phyloP scores from a whole-genome alignment of 139 green algal genomes.

The Coelastrella sp. region DNA sequence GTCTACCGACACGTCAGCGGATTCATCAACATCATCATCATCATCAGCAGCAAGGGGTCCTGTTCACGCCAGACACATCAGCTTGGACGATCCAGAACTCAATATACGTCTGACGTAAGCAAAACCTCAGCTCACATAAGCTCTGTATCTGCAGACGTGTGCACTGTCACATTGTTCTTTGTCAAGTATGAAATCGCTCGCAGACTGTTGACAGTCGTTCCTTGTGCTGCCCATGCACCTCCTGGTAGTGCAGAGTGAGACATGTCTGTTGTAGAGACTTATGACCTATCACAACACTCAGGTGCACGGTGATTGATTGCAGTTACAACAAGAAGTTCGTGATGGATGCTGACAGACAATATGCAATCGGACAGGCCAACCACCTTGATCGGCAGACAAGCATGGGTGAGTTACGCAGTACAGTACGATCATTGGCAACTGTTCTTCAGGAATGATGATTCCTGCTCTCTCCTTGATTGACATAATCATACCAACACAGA shows the following conservation, averaged over 20 bases:
- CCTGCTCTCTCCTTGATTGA: too few relatives aligned
- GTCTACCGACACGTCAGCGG: neutral
- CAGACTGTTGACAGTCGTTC: too few relatives aligned
- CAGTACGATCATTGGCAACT: too few relatives aligned
- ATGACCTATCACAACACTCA: too few relatives aligned
- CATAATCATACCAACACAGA: too few relatives aligned
- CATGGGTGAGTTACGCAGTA: neutral
- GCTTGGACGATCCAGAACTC: conserved; percentile 17
- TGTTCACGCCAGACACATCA: conserved; percentile 10
- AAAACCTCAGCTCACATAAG: too few relatives aligned
- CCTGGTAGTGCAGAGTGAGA: too few relatives aligned
- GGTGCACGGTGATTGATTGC: neutral
- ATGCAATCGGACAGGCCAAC: neutral
- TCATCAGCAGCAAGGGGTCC: neutral
- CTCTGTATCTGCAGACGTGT: neutral
- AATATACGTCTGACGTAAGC: conserved; percentile 21
- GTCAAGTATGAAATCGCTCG: neutral
- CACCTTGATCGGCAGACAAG: neutral
- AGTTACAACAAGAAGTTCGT: conserved; percentile 23
- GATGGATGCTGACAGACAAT: conserved; percentile 21
- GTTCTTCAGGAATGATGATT: too few relatives aligned
- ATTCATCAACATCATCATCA: too few relatives aligned
- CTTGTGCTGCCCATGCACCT: too few relatives aligned
- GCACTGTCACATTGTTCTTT: neutral
- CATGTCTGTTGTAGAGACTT: too few relatives aligned